Evolutionary conservation across 345 rosid genomes (phyloP).

Genomic region (Aquilaria malaccensis): DNA sequence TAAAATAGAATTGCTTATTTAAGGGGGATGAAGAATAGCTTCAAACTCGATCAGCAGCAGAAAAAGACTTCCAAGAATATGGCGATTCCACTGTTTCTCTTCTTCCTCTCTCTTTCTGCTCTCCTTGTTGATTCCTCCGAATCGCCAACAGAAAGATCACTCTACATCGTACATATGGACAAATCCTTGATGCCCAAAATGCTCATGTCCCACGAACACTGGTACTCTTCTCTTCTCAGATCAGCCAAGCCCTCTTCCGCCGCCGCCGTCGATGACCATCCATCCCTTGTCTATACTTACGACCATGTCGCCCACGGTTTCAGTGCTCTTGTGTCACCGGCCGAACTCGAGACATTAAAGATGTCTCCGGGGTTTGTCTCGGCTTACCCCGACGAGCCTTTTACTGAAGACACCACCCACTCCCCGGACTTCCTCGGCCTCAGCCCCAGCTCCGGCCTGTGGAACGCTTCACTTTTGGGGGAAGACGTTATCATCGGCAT

Average conservation of each 20-base stretch:
- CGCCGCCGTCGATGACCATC: neutral
- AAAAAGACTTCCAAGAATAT: too few relatives aligned
- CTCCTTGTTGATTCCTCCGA: too few relatives aligned
- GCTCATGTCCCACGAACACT: slow-evolving; percentile 9
- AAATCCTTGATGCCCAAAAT: slow-evolving; percentile 27
- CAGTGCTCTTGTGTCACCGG: slow-evolving; percentile 5
- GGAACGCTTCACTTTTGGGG: slow-evolving; percentile 11
- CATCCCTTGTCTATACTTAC: slow-evolving; percentile 7
- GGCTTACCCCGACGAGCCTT: slow-evolving; percentile 9
- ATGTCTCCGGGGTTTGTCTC: slow-evolving; percentile 14
- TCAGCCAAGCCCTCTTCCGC: slow-evolving; percentile 4
- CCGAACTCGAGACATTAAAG: slow-evolving; percentile 7
- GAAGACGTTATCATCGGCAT: slow-evolving; percentile 19
- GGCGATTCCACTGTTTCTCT: too few relatives aligned
- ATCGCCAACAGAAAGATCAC: too few relatives aligned
- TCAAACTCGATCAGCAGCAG: too few relatives aligned
- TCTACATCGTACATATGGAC: slow-evolving; percentile 34
- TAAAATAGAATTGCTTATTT: too few relatives aligned
- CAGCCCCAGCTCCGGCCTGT: slow-evolving; percentile 1
- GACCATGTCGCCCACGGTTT: slow-evolving; percentile 12
- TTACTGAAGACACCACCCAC: slow-evolving; percentile 13
- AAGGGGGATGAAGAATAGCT: too few relatives aligned
- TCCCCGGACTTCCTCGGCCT: slow-evolving; percentile 10
- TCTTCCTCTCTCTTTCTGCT: too few relatives aligned
- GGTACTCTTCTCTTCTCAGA: slow-evolving; percentile 24